A percentile compares a stretch with the other conserved stretches of the same genome.
Conservation (phyloP, 1,284 basidiomycete genomes). For the Pseudozyma sp. region DNA sequence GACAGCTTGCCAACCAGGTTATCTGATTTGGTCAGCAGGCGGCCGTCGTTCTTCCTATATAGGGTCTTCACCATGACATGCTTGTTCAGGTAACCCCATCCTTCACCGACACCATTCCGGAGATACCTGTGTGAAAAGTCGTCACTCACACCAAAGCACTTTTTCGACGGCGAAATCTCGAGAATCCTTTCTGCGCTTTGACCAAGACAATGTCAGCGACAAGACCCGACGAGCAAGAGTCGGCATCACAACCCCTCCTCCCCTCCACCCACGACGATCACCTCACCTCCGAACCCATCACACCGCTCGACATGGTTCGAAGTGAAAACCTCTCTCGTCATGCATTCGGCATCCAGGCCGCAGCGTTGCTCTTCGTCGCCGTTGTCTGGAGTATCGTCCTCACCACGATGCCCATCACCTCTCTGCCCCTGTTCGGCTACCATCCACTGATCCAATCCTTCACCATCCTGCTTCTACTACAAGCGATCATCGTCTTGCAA, state of each 20-base stretch:
- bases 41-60: background rate
- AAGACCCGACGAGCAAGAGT: background rate
- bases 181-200: no score
- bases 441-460: slow-evolving; percentile 59
- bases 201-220: background rate
- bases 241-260: slow-evolving; percentile 17
- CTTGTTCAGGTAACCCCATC: background rate
- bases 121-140: no score
- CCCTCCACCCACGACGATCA: slow-evolving; percentile 3
- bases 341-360: slow-evolving; percentile 24
- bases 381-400: slow-evolving; percentile 52
- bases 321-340: slow-evolving; percentile 19
- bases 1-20: slow-evolving; percentile 4
- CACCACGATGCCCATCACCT: slow-evolving; percentile 17
- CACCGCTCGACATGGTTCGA: slow-evolving; percentile 29
- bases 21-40: slow-evolving; percentile 17
- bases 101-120: no score
- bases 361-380: slow-evolving; percentile 42
- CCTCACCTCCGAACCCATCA: background rate
- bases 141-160: no score
- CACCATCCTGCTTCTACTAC: slow-evolving; percentile 44
- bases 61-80: background rate
- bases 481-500: slow-evolving; percentile 56
- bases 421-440: slow-evolving; percentile 57
- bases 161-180: no score